phyloP scores from a whole-genome alignment of 768 basidiomycete genomes.

The Postia placenta region DNA sequence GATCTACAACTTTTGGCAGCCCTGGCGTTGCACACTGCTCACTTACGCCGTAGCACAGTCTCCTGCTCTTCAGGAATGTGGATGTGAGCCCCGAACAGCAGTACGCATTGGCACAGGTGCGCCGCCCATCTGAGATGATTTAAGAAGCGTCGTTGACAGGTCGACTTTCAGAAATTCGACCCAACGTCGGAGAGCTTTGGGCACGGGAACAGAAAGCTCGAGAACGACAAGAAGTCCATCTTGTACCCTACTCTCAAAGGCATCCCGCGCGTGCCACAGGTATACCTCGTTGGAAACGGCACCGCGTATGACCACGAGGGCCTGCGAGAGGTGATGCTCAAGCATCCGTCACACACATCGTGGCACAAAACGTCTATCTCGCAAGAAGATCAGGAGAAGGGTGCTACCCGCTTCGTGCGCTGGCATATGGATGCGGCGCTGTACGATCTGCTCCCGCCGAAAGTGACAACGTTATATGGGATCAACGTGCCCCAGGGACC shows the following conservation, averaged over 20 bases:
- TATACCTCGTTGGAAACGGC: conserved; percentile 88
- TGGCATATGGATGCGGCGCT: conserved; percentile 91
- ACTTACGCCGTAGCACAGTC: conserved; percentile 40
- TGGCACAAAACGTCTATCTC: conserved; percentile 78
- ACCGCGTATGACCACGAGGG: conserved; percentile 73
- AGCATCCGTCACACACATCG: conserved; percentile 76
- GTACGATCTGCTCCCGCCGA: conserved; percentile 70
- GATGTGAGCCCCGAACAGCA: conserved; percentile 66
- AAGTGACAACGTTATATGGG: conserved; percentile 78
- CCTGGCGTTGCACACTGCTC: too few relatives aligned
- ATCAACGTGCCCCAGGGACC: conserved; percentile 61
- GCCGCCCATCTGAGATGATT: conserved; percentile 11
- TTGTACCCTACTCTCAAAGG: conserved; percentile 86
- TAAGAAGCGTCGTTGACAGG: not conserved
- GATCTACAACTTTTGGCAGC: not conserved
- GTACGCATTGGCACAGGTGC: conserved; percentile 69
- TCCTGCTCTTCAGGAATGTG: conserved; percentile 60
- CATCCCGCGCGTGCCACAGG: conserved; percentile 80
- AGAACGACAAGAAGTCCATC: conserved; percentile 61
- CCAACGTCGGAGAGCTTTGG: conserved; percentile 55
- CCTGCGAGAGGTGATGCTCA: conserved; percentile 62
- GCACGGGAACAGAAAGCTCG: conserved; percentile 80
- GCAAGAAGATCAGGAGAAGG: conserved; percentile 62
- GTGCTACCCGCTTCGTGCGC: conserved; percentile 75
- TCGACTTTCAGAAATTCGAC: conserved; percentile 65